Conservation (phyloP, 345 rosid species). For the Camelina neglecta region DNA sequence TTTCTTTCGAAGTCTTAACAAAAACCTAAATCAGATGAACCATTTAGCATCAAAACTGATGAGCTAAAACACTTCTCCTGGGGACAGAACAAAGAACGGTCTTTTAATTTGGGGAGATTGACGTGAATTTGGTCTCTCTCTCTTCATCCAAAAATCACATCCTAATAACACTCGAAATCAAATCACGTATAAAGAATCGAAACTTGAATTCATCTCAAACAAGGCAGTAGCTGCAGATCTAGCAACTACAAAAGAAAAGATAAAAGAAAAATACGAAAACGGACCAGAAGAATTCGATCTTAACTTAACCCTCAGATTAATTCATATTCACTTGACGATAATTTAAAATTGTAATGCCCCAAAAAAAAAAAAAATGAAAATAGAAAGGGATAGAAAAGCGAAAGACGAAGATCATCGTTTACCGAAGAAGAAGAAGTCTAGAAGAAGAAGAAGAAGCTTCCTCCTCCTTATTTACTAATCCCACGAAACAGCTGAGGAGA, state of each 20-base stretch:
- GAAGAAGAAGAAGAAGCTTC: slow-evolving; percentile 21
- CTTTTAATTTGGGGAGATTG: background rate
- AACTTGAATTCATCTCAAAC: background rate
- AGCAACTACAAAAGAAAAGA: background rate
- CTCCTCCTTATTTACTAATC: background rate
- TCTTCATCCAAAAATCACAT: slow-evolving; percentile 13
- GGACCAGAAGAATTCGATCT: slow-evolving; percentile 2
- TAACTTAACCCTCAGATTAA: slow-evolving; percentile 2
- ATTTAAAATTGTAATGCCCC: slow-evolving; percentile 6
- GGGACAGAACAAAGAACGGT: too few species aligned
- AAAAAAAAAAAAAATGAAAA: slow-evolving; percentile 1
- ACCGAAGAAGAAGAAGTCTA: slow-evolving; percentile 23
- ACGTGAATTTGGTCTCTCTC: slow-evolving; percentile 48
- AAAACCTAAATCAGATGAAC: background rate
- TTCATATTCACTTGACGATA: slow-evolving; percentile 19
- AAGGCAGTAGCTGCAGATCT: slow-evolving; percentile 25
- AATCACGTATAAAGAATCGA: slow-evolving; percentile 9
- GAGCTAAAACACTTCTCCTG: too few species aligned
- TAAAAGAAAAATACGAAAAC: background rate
- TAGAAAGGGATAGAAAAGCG: slow-evolving; percentile 8
- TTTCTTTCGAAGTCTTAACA: background rate
- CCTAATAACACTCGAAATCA: background rate
- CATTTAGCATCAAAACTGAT: slow-evolving; percentile 15
- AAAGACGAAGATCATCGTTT: slow-evolving; percentile 15
- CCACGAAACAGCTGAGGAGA: slow-evolving; percentile 13